phyloP scores from a whole-genome alignment of 2,329 filamentous ascomycete genomes.

The Penicillium italicum region DNA sequence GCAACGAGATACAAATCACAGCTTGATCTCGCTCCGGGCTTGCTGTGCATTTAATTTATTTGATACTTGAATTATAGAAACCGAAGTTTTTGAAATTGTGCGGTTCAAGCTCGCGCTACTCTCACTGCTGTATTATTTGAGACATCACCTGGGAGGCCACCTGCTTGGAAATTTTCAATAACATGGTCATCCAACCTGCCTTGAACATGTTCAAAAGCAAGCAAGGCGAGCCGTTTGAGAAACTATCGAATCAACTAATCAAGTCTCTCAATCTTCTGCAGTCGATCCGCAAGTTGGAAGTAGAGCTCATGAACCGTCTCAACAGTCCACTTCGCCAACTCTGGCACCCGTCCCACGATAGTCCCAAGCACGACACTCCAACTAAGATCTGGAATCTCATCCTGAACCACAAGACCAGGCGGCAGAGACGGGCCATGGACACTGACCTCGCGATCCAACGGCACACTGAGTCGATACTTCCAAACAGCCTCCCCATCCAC shows the following conservation, averaged over 20 bases:
- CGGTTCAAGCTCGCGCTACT: not conserved
- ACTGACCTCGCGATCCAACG: slow-evolving; percentile 20
- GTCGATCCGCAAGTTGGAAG: slow-evolving; percentile 16
- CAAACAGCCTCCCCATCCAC: slow-evolving; percentile 77
- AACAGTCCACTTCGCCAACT: slow-evolving; percentile 9
- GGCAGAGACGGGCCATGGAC: slow-evolving; percentile 19
- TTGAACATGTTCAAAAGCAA: not conserved
- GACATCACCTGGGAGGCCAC: not conserved
- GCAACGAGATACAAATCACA: slow-evolving; percentile 2
- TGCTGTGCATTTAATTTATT: not conserved
- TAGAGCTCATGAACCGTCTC: slow-evolving; percentile 12
- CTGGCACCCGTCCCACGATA: slow-evolving; percentile 21
- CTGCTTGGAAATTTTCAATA: not conserved
- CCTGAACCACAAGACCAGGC: slow-evolving; percentile 34
- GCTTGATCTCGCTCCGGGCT: not conserved
- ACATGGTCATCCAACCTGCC: not conserved
- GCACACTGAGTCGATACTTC: slow-evolving; percentile 50
- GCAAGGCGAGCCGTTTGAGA: no score
- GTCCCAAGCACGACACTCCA: slow-evolving; percentile 23
- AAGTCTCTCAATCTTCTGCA: slow-evolving; percentile 17
- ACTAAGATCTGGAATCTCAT: slow-evolving; percentile 20
- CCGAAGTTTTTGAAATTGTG: not conserved
- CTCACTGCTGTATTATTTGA: not conserved
- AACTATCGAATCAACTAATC: slow-evolving; percentile 7
- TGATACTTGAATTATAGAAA: not conserved